These are phyloP conservation scores for Micractinium conductrix DNA, from an alignment of 139 green algal species.

Conservation along the genomic window DNA sequence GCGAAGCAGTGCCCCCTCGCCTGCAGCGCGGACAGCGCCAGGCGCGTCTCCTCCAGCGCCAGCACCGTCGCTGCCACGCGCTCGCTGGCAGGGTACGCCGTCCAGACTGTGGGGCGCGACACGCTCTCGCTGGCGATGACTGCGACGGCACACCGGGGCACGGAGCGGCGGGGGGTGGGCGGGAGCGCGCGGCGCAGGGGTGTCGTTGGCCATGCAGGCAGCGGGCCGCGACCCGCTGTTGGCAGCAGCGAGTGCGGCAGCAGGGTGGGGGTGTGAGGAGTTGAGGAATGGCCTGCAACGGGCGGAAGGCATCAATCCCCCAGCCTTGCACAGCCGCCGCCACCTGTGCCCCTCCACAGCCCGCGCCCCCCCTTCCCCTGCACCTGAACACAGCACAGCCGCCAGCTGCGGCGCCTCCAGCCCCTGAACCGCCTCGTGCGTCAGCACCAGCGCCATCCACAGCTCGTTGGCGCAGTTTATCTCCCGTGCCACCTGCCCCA, in stretches of 20 bases:
- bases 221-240: too few species aligned
- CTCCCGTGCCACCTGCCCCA: slow-evolving; percentile 75
- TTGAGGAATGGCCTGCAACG: background rate
- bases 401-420: slow-evolving; percentile 27
- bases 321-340: too few species aligned
- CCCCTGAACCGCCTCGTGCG: slow-evolving; percentile 46
- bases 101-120: slow-evolving; percentile 39
- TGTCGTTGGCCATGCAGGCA: too few species aligned
- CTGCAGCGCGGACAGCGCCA: slow-evolving; percentile 67
- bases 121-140: slow-evolving; percentile 67
- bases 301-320: background rate
- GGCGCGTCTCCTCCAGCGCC: slow-evolving; percentile 62
- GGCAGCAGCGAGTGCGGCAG: too few species aligned
- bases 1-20: background rate
- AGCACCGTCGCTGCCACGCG: slow-evolving; percentile 54
- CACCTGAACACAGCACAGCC: slow-evolving; percentile 20
- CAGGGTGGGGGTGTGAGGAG: background rate
- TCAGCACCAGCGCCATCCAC: slow-evolving; percentile 87
- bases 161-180: too few species aligned
- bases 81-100: slow-evolving; percentile 58
- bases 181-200: too few species aligned
- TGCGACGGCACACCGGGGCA: slow-evolving; percentile 9
- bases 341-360: background rate
- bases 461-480: slow-evolving; percentile 87
- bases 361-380: background rate